Evolutionary conservation across 139 green algal species (phyloP).

Genomic region (Micractinium conductrix): DNA sequence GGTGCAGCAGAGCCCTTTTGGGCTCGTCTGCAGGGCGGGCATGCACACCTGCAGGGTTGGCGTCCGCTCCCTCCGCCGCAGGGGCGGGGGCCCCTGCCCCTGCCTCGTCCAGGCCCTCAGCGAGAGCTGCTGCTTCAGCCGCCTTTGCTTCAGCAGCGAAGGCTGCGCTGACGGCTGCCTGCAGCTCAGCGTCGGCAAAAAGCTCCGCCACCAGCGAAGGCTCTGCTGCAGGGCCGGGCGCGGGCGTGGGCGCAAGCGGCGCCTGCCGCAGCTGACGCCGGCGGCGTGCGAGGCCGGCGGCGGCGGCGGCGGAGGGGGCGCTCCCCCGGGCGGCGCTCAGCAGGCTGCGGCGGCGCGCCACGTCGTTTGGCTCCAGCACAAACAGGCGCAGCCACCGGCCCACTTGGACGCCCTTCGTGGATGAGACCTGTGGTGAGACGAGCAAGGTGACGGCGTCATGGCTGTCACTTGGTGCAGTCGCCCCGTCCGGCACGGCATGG

Average conservation of each 20-base stretch:
- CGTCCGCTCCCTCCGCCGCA: no score
- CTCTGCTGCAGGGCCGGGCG: neutral
- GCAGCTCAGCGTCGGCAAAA: neutral
- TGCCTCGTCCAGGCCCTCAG: no score
- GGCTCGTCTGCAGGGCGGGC: no score
- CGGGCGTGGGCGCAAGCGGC: neutral
- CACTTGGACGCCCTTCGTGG: neutral
- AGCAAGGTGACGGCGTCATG: neutral
- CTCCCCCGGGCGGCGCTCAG: neutral
- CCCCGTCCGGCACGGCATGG: no score
- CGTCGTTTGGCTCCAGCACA: neutral
- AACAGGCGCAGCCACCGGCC: slow-evolving; percentile 27
- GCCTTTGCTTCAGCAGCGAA: neutral
- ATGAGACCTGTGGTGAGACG: neutral
- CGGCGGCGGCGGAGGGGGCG: neutral
- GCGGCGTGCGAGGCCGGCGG: neutral
- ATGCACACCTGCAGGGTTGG: no score
- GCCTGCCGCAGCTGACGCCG: neutral
- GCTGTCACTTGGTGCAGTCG: no score
- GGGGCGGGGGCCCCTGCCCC: no score
- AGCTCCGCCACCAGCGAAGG: neutral
- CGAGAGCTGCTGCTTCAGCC: neutral
- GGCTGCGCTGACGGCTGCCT: neutral
- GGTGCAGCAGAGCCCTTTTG: no score
- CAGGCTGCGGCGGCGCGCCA: slow-evolving; percentile 2